Evolutionary conservation across 257 asterid species (phyloP), one percentile per base, ranked within the genome.

Genomic region (Solanum boliviense): DNA sequence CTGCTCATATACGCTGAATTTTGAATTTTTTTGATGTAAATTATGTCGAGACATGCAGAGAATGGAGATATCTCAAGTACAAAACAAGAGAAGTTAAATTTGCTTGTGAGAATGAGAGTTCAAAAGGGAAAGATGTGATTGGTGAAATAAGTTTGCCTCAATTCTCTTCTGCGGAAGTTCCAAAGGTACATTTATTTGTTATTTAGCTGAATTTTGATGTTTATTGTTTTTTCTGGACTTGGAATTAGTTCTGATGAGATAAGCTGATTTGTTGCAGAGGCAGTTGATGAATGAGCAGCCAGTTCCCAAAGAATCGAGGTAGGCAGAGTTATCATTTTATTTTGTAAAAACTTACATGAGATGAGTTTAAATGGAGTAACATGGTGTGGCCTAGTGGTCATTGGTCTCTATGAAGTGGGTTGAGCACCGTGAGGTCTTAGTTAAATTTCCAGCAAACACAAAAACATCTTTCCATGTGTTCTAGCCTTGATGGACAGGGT

Each of bases 161-260:
- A 67, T 97, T 97, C 91, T 95, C 99, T 83, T 87, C 99, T 84
- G 97, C 95, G 84, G 87, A 92, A 75, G 98, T 96, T 92, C 98
- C 98, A n/a, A 91, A 93, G 99, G 99, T 96, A 92, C 39, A 44
- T 52, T 35, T 62, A 27, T 62, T 71, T 70, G 71, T 13, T 12
- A 70, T 31, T 86, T 23, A 18, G 21, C 62, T 84, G 76, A 39
- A 68, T 85, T 85, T 85, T 15, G 18, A 39, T 86, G 34, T 16
- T 56, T 38, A 70, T 70, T 25, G 29, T 46, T 44, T n/a, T 86
- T 25, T 7, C 35, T n/a, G 34, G 74, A 65, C 32, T 23, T n/a
- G 71, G 31, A 23, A n/a, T 3, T 46, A 86, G 88, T 79, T 79
- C 31, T 79, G 38, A 79, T 44, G 85, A 79, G 62, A 27, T 44